Base-by-base conservation (phyloP, 2,329 filamentous ascomycete species). In the Davidsoniella australis region DNA sequence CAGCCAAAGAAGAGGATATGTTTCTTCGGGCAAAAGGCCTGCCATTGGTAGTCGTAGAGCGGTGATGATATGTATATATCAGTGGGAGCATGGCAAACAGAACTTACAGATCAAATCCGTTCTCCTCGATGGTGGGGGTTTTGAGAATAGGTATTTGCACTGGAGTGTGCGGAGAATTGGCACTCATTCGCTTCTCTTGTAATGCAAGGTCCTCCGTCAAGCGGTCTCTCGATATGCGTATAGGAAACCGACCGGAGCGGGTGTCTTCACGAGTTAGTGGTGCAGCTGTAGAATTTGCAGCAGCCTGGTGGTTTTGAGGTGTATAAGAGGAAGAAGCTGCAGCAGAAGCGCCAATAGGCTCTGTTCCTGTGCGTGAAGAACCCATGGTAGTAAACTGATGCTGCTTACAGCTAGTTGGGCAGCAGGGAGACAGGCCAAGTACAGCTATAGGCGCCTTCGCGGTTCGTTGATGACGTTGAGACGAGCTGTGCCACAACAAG, bases 81-180 rank as follows among this genome's bases (percentile, higher is more conserved):
- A 17, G 26, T 14, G 16, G 10, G 16, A 36, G 8, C 33, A 48
- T 41, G 18, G 23, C 10, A 29, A 41, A n/a, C 14, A 39, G 8
- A 18, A 52, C 50, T 49, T 52, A 52, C 50, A 52, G n/a, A 29
- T 47, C 43, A 38, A 42, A 45, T 4, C 47, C 47, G 16, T 24
- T 44, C 16, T 45, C 42, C 24, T 50, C 48, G 4, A 50, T 45
- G 10, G 24, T 41, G 17, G 37, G 42, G 18, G 48, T 46, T 29
- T 47, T 45, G n/a, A 45, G 33, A n/a, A 36, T 16, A 17, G 17
- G 23, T 4, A 8, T 6, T 39, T 39, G 44, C 16, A 41, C 2
- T n/a, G 18, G 14, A 33, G 40, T n/a, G 16, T 40, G 29, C 14
- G 42, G 26, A 20, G 41, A 20, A 16, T 39, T 41, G 26, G 39